phyloP scores from a whole-genome alignment of 805 yeast genomes.

The Komagataella mondaviorum region DNA sequence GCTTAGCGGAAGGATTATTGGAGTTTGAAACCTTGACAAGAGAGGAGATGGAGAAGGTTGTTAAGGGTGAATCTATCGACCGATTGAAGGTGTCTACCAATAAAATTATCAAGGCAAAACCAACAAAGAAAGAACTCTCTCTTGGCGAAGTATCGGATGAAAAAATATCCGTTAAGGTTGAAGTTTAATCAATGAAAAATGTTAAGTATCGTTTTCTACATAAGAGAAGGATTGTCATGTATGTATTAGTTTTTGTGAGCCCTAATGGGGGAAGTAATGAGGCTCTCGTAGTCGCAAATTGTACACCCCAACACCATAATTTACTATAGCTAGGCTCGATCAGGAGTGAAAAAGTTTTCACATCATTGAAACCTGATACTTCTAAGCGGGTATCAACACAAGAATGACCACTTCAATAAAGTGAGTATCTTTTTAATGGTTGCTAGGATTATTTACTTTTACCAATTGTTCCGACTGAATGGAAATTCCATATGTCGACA shows the following conservation, averaged over 20 bases:
- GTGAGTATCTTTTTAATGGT: not conserved
- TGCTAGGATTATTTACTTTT: slow-evolving; percentile 36
- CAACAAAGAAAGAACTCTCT: not conserved
- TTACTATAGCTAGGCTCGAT: not conserved
- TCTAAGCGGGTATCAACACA: not conserved
- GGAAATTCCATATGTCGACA: slow-evolving; percentile 29
- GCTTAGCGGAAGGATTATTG: slow-evolving; percentile 84
- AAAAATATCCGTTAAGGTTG: not conserved
- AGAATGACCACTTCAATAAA: not conserved
- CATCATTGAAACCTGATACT: not conserved
- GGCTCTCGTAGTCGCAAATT: not conserved
- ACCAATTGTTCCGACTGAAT: slow-evolving; percentile 55
- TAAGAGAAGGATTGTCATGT: not conserved
- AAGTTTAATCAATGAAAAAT: not conserved
- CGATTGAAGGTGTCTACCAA: slow-evolving; percentile 62
- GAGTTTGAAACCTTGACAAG: slow-evolving; percentile 92
- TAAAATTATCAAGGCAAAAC: slow-evolving; percentile 43
- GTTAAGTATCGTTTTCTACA: not conserved
- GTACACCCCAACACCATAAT: not conserved
- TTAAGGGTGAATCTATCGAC: slow-evolving; percentile 62
- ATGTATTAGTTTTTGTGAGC: not conserved
- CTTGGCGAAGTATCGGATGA: not conserved
- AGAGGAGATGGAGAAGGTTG: slow-evolving; percentile 80
- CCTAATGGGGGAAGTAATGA: not conserved
- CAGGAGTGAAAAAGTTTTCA: not conserved